Conservation (phyloP, 1,284 basidiomycete genomes). For the Moesziomyces parantarcticus region DNA sequence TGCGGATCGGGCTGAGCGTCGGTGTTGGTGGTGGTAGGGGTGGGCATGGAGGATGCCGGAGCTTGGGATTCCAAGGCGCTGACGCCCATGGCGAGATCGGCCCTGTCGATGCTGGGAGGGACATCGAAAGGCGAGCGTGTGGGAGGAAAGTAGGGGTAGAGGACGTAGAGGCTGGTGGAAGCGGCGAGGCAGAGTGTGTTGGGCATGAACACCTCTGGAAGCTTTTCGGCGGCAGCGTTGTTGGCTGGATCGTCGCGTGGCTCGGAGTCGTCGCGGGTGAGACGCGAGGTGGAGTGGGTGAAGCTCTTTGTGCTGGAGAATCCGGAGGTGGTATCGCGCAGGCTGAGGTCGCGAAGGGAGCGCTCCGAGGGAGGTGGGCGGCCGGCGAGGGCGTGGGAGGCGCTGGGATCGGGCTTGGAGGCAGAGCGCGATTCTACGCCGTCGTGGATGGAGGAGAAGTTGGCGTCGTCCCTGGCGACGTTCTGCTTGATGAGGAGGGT, state of each 20-base stretch:
- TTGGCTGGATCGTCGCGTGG: slow-evolving; percentile 20
- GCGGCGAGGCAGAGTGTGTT: slow-evolving; percentile 51
- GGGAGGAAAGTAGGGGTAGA: slow-evolving; percentile 59
- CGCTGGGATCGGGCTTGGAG: slow-evolving; percentile 15
- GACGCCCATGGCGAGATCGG: slow-evolving; percentile 4
- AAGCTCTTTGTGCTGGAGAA: slow-evolving; percentile 34
- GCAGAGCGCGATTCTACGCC: slow-evolving; percentile 22
- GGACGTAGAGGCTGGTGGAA: slow-evolving; percentile 50
- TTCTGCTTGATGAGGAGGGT: slow-evolving; percentile 78
- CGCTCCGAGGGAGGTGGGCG: slow-evolving; percentile 34
- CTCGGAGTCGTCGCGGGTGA: slow-evolving; percentile 31
- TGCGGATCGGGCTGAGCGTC: neutral
- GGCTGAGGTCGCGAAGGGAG: slow-evolving; percentile 41
- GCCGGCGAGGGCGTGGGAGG: slow-evolving; percentile 15
- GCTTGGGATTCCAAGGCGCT: slow-evolving; percentile 2
- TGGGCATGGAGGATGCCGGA: neutral
- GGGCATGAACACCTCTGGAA: slow-evolving; percentile 44
- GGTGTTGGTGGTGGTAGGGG: neutral
- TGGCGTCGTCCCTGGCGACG: slow-evolving; percentile 57
- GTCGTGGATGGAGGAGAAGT: slow-evolving; percentile 36
- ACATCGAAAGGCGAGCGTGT: slow-evolving; percentile 51
- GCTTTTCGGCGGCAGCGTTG: slow-evolving; percentile 19
- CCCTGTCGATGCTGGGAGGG: slow-evolving; percentile 11
- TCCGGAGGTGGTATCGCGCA: slow-evolving; percentile 31
- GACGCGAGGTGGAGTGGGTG: slow-evolving; percentile 18